Evolutionary conservation across 345 rosid genomes (phyloP).

Genomic region (Brassica cretica): DNA sequence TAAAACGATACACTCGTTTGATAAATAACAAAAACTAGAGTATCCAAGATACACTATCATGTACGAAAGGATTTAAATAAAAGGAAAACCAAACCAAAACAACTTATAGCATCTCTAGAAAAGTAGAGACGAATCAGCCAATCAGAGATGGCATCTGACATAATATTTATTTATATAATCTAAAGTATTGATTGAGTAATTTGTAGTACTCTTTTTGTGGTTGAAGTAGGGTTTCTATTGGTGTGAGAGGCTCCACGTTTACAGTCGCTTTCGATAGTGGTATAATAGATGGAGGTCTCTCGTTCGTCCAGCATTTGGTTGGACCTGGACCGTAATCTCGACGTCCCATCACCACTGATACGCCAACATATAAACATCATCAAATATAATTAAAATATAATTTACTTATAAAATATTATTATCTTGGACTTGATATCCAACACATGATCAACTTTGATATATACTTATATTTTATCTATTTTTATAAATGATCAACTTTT

Average conservation of each 20-base stretch:
- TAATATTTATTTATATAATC: background rate
- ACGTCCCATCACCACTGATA: conserved; percentile 26
- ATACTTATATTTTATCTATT: too few species aligned
- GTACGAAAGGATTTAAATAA: background rate
- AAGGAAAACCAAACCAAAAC: conserved; percentile 9
- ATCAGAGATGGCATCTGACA: conserved; percentile 17
- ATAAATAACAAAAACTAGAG: background rate
- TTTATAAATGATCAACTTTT: too few species aligned
- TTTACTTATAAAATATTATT: too few species aligned
- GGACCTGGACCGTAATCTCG: conserved; percentile 26
- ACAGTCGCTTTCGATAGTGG: conserved; percentile 30
- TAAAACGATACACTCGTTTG: background rate
- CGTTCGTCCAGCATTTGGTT: conserved; percentile 24
- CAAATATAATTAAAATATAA: too few species aligned
- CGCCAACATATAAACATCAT: background rate
- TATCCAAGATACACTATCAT: background rate
- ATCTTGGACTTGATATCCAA: too few species aligned
- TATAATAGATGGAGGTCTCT: conserved; percentile 27
- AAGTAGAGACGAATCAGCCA: conserved; percentile 15
- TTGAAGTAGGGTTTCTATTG: conserved; percentile 30
- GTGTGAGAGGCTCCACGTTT: conserved; percentile 29
- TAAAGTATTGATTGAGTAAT: background rate
- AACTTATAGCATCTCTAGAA: background rate
- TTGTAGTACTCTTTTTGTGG: conserved; percentile 2
- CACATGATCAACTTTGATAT: too few species aligned